These are phyloP conservation scores for Neonectria neomacrospora DNA, from an alignment of 2,329 filamentous ascomycete species.

Conservation along the genomic window DNA sequence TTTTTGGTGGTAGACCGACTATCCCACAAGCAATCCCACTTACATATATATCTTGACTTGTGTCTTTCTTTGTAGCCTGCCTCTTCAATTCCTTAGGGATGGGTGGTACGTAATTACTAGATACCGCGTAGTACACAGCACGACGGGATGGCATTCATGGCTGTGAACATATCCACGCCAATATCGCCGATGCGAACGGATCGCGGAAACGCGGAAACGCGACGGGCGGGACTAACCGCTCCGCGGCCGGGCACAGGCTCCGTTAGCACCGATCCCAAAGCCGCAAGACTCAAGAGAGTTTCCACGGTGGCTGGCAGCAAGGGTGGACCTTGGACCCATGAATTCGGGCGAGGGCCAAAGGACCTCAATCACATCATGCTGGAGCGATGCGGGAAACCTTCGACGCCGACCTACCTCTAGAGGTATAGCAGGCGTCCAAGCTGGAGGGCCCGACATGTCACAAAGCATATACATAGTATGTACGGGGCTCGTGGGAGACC, in stretches of 20 bases:
- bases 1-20: constrained; percentile 22
- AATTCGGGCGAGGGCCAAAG: not conserved
- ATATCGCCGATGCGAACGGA: not conserved
- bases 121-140: not conserved
- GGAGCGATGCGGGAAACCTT: not conserved
- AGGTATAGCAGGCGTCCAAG: not conserved
- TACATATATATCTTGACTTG: constrained; percentile 9
- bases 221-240: not conserved
- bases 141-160: not conserved
- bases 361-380: constrained; percentile 13
- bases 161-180: not conserved
- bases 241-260: constrained; percentile 7
- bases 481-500: not conserved
- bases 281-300: constrained; percentile 1
- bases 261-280: constrained; percentile 18
- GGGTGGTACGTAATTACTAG: too few species aligned
- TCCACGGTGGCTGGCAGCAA: constrained; percentile 6
- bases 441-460: constrained; percentile 10
- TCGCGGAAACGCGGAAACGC: not conserved
- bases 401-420: not conserved
- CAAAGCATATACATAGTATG: not conserved
- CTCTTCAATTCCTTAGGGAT: constrained; percentile 2
- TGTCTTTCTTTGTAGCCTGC: not conserved
- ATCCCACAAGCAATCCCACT: constrained; percentile 26
- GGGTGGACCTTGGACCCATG: constrained; percentile 9